Evolutionary conservation across 257 asterid species (phyloP).

Genomic region (Capsicum rhomboideum): DNA sequence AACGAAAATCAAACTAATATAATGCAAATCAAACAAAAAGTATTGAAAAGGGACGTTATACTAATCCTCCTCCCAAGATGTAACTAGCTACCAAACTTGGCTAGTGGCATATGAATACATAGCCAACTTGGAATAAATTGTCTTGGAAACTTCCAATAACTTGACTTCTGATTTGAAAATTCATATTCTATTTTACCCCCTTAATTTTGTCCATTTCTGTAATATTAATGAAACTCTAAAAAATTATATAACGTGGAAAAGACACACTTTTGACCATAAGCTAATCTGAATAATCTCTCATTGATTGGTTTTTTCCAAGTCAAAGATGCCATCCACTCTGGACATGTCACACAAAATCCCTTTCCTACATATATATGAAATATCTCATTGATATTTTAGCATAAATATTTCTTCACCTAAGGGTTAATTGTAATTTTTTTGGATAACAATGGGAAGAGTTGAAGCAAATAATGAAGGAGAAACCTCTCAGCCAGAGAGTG

Average conservation of each 20-base stretch:
- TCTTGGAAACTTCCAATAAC: background rate
- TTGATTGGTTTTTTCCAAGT: background rate
- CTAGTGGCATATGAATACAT: background rate
- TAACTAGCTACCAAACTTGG: background rate
- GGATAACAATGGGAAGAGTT: conserved; percentile 13
- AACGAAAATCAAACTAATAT: background rate
- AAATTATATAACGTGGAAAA: background rate
- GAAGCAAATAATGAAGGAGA: background rate
- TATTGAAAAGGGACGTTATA: background rate
- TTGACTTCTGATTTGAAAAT: background rate
- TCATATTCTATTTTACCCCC: background rate
- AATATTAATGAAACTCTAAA: background rate
- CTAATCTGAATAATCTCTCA: background rate
- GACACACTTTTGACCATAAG: background rate
- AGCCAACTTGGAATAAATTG: background rate
- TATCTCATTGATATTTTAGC: background rate
- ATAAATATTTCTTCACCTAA: background rate
- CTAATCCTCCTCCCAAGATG: background rate
- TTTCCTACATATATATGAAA: background rate
- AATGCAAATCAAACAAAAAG: background rate
- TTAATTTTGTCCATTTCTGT: background rate
- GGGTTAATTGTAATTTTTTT: background rate
- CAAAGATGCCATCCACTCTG: background rate
- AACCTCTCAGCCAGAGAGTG: background rate
- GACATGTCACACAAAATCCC: background rate